A percentile compares a stretch with the other conserved stretches of the same genome.
Conservation (phyloP, 441 rosid species). For the Erysimum cheiri region DNA sequence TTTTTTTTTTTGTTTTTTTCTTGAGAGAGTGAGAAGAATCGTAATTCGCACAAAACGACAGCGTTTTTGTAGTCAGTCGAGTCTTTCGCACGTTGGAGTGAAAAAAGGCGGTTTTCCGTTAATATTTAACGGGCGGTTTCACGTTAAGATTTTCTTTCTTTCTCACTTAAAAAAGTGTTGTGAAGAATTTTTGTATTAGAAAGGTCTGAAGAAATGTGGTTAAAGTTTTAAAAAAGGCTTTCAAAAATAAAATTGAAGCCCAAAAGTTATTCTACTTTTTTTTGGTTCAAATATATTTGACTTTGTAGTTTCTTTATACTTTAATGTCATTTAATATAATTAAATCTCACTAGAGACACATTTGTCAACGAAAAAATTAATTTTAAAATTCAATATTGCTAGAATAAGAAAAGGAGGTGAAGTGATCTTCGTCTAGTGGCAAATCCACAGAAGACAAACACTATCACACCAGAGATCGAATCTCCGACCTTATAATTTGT, state of each 20-base stretch:
- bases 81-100: constrained; percentile 23
- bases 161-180: not conserved
- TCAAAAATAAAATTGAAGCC: constrained; percentile 1
- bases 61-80: constrained; percentile 11
- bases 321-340: not conserved
- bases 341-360: not conserved
- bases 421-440: too few relatives aligned
- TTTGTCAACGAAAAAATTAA: not conserved
- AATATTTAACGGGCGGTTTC: not conserved
- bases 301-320: constrained; percentile 18
- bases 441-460: too few relatives aligned
- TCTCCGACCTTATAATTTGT: too few relatives aligned
- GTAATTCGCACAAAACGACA: not conserved
- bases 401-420: not conserved
- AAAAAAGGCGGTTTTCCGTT: constrained; percentile 25
- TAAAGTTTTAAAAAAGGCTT: not conserved
- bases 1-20: not conserved
- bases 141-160: not conserved
- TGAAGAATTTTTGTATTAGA: too few relatives aligned
- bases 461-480: too few relatives aligned
- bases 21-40: not conserved
- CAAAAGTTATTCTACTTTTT: constrained; percentile 29
- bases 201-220: not conserved
- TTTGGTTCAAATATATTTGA: not conserved
- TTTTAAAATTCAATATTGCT: too few relatives aligned